These are phyloP conservation scores for Graphiopsis chlorocephala DNA, from an alignment of 2,329 filamentous ascomycete genomes.

Conservation along the genomic window DNA sequence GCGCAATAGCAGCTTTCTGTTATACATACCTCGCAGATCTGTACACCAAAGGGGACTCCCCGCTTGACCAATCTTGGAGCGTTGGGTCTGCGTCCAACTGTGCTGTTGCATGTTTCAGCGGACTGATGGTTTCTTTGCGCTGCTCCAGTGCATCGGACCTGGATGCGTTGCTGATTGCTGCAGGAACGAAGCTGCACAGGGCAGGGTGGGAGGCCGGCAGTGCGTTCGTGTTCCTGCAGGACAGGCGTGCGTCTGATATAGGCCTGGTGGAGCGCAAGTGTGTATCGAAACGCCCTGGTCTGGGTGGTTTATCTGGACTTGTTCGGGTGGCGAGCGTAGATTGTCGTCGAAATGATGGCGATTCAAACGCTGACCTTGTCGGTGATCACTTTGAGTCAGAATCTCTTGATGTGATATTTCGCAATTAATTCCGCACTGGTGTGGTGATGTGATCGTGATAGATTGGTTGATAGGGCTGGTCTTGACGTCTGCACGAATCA, in stretches of 20 bases:
- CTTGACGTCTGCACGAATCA: conserved; percentile 10
- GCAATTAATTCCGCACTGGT: not conserved
- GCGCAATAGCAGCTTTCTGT: not conserved
- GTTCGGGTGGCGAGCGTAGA: not conserved
- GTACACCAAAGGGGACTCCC: not conserved
- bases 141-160: not conserved
- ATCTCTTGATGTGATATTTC: not conserved
- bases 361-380: not conserved
- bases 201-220: not conserved
- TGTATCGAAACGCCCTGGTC: not conserved
- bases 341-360: not conserved
- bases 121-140: not conserved
- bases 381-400: not conserved
- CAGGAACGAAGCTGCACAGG: conserved; percentile 16
- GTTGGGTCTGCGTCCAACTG: conserved; percentile 1
- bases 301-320: not conserved
- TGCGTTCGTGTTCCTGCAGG: conserved; percentile 1
- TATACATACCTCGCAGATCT: conserved; percentile 12
- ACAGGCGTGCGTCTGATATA: not conserved
- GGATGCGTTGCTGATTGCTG: conserved; percentile 10
- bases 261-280: not conserved
- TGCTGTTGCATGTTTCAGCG: conserved; percentile 16
- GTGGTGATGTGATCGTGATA: not conserved
- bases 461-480: not conserved
- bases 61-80: not conserved